phyloP scores from a whole-genome alignment of 2,329 filamentous ascomycete species.

The Pseudogymnoascus sp. region DNA sequence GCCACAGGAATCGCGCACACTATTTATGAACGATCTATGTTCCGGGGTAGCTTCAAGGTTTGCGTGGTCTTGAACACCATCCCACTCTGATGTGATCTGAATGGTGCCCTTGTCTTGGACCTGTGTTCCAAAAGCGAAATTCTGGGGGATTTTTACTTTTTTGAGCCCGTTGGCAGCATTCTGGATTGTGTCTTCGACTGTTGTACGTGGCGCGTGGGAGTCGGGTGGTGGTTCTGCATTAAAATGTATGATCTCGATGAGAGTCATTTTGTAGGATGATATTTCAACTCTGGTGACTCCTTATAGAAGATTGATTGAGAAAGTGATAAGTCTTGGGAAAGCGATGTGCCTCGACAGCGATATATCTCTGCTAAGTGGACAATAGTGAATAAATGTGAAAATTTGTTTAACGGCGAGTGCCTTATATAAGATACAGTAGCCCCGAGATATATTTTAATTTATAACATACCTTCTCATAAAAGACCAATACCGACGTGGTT shows the following conservation, averaged over 20 bases:
- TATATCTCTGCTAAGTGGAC: neutral
- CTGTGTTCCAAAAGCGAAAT: constrained; percentile 3
- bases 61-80: neutral
- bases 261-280: neutral
- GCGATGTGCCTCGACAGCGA: too few relatives aligned
- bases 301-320: neutral
- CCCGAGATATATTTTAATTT: neutral
- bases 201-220: neutral
- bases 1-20: constrained; percentile 4
- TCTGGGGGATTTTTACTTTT: neutral
- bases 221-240: neutral
- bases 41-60: neutral
- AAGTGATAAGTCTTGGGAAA: neutral
- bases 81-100: constrained; percentile 9
- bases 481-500: neutral
- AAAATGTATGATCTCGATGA: neutral
- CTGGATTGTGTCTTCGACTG: neutral
- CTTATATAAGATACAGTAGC: neutral
- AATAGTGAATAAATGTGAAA: neutral
- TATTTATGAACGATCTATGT: neutral
- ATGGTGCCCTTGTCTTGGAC: constrained; percentile 7
- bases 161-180: neutral
- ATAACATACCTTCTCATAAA: neutral
- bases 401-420: neutral
- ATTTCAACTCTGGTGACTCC: neutral